phyloP scores from a whole-genome alignment of 768 basidiomycete species.

The Rubroboletus pulcherrimus region DNA sequence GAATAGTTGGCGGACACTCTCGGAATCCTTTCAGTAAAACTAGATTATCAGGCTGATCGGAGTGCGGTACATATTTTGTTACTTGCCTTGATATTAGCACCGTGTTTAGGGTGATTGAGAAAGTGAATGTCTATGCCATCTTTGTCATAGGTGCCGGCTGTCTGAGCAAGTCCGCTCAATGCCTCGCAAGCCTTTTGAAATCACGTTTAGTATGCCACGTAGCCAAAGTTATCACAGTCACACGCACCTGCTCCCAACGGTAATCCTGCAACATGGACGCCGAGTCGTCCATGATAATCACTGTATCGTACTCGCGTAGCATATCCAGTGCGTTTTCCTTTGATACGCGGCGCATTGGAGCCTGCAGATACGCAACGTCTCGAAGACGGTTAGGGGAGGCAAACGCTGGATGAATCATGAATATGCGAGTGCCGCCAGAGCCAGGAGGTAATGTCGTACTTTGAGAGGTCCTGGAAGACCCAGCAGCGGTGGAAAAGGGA shows the following conservation, averaged over 20 bases:
- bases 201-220: not conserved
- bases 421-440: constrained; percentile 21
- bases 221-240: not conserved
- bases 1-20: constrained; percentile 41
- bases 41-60: not conserved
- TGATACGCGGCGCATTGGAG: constrained; percentile 26
- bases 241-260: constrained; percentile 49
- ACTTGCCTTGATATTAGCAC: constrained; percentile 38
- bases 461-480: constrained; percentile 4
- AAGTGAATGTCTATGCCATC: constrained; percentile 65
- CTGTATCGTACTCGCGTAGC: constrained; percentile 49
- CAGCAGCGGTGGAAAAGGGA: constrained; percentile 1
- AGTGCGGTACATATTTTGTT: not conserved
- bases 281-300: constrained; percentile 61
- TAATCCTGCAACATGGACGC: constrained; percentile 45
- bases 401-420: constrained; percentile 21
- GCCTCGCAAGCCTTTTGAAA: constrained; percentile 10
- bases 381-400: constrained; percentile 14
- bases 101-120: constrained; percentile 41
- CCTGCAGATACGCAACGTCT: constrained; percentile 22
- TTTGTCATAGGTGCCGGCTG: constrained; percentile 47
- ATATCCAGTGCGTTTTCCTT: constrained; percentile 32
- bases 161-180: constrained; percentile 44
- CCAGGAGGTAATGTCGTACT: constrained; percentile 21
- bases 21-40: constrained; percentile 31